Base-by-base conservation (phyloP, 768 basidiomycete species). In the Lactifluus subvellereus region DNA sequence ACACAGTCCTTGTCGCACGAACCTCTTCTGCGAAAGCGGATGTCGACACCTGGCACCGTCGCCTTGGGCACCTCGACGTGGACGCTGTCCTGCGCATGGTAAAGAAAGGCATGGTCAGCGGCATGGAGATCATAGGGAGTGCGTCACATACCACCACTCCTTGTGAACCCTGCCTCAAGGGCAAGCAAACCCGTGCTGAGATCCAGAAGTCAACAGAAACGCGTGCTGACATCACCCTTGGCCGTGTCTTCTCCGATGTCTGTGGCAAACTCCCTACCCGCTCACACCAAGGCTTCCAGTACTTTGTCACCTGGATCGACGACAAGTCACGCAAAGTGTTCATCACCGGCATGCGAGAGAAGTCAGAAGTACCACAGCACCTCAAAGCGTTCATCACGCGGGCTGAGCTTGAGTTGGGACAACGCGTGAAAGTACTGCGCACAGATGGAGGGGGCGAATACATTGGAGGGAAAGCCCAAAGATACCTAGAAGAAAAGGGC, bases 181-280 rank as follows among this genome's bases (percentile, higher is more conserved):
- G 71, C 13, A 74, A 73, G 55, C 70, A 72, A 47, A 27, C 67
- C 0, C 55, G 62, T 4, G 40, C 57, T 11, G 42, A 57, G 0
- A 67, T 70, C 37, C 66, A 61, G 2, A 61, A 67, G 13, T 4
- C 2, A 54, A 62, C 55, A 7, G 20, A 22, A 0, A 48, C 27
- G 8, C 57, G 10, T 35, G 43, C 43, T 1, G 45, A 51, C 2
- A n/a, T 18, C 6, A 13, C n/a, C n/a, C n/a, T n/a, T n/a, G n/a
- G n/a, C n/a, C n/a, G n/a, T n/a, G n/a, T n/a, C n/a, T 70, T 66
- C 56, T 65, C 62, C 0, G 70, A 72, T 35, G 30, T 73, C 0
- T 71, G 68, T 49, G 64, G 72, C 8, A 68, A 66, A 3, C 61
- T 70, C 54, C 52, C 66, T 11, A 68, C 54, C 0, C 33, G 51